Conservation (phyloP, 164 flowering plant species). For the Dillenia suffruticosa region DNA sequence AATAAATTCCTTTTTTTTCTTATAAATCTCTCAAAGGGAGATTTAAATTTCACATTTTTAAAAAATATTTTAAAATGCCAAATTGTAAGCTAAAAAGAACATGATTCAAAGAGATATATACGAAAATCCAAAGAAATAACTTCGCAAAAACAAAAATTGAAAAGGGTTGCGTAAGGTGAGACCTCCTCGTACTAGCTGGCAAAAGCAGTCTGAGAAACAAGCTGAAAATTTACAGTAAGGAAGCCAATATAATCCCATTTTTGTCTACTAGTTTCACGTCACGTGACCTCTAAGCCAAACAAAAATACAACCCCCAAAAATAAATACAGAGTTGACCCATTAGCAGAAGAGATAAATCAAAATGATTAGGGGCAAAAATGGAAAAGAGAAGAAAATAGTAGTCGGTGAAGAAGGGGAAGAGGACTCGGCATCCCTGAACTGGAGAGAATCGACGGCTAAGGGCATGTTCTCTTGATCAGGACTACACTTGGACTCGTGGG, state of each 20-base stretch:
- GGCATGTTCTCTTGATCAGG: slow-evolving; percentile 99
- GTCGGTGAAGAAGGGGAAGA: slow-evolving; percentile 17
- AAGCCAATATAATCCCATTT: slow-evolving; percentile 11
- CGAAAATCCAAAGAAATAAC: too few species aligned
- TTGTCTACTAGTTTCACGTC: slow-evolving; percentile 43
- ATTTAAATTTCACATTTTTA: too few species aligned
- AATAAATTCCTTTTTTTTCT: too few species aligned
- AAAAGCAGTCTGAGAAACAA: background rate
- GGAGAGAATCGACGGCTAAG: slow-evolving; percentile 90
- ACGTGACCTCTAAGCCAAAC: slow-evolving; percentile 23
- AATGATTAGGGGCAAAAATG: slow-evolving; percentile 44
- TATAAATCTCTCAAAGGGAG: too few species aligned
- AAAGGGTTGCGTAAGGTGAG: background rate
- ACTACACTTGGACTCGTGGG: slow-evolving; percentile 70
- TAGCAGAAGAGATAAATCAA: slow-evolving; percentile 10
- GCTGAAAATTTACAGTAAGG: slow-evolving; percentile 30
- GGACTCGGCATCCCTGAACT: slow-evolving; percentile 46
- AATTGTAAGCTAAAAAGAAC: too few species aligned
- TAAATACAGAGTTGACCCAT: background rate
- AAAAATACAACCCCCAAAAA: background rate
- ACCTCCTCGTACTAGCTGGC: background rate
- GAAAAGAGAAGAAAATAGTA: slow-evolving; percentile 9
- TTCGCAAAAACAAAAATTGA: too few species aligned
- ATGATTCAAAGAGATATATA: too few species aligned
- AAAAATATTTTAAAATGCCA: too few species aligned